These are phyloP conservation scores for Geotrichum ghanense DNA, from an alignment of 805 yeast genomes.

Conservation along the genomic window DNA sequence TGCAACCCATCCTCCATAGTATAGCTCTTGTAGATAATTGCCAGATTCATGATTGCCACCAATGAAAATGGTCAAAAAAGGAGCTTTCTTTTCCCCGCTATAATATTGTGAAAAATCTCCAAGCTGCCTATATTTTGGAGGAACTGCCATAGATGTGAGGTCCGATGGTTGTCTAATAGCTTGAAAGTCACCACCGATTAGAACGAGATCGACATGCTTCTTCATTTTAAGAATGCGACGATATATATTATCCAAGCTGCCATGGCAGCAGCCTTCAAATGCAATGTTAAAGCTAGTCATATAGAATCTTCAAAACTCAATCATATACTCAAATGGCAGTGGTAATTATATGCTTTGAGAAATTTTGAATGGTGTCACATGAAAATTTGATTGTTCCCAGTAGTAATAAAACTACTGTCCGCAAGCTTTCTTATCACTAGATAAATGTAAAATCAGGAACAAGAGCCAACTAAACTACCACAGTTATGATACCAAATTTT, in stretches of 20 bases:
- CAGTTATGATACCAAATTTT: too few relatives aligned
- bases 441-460: too few relatives aligned
- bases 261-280: conserved; percentile 87
- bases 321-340: too few relatives aligned
- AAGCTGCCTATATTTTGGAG: conserved; percentile 56
- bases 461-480: too few relatives aligned
- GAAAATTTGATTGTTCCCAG: too few relatives aligned
- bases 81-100: conserved; percentile 48
- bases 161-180: conserved; percentile 58
- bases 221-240: conserved; percentile 16
- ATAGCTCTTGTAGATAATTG: conserved; percentile 57
- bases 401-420: too few relatives aligned
- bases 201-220: conserved; percentile 40
- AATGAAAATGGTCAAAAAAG: conserved; percentile 66
- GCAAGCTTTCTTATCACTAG: too few relatives aligned
- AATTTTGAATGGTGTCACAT: too few relatives aligned
- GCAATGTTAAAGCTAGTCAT: conserved; percentile 35
- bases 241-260: conserved; percentile 56
- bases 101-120: conserved; percentile 80
- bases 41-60: conserved; percentile 97
- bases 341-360: too few relatives aligned
- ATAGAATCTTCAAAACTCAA: too few relatives aligned
- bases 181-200: conserved; percentile 90
- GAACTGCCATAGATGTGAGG: conserved; percentile 61
- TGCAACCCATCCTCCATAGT: conserved; percentile 89